A percentile compares a stretch with the other conserved stretches of the same genome.
Conservation (phyloP, 2,329 filamentous ascomycete genomes). For the Verticillium tricorpus region DNA sequence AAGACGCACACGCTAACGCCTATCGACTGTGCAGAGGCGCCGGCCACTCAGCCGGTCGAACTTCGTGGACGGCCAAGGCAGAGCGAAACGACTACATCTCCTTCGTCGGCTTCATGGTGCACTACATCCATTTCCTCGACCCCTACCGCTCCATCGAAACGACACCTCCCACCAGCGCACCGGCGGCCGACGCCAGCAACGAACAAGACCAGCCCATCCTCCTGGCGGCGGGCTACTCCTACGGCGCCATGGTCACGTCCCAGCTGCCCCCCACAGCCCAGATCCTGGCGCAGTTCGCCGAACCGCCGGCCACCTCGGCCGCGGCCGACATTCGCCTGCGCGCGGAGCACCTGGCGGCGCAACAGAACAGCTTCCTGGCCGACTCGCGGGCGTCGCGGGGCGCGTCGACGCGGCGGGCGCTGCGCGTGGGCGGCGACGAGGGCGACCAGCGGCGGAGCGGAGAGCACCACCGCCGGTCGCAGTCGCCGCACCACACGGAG, state of each 20-base stretch:
- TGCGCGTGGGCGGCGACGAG: slow-evolving; percentile 47
- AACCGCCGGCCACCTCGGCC: slow-evolving; percentile 48
- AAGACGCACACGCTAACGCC: not conserved
- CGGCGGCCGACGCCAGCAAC: not conserved
- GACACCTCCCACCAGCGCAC: not conserved
- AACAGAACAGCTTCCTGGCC: slow-evolving; percentile 48
- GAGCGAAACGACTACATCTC: slow-evolving; percentile 81
- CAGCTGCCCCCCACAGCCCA: slow-evolving; percentile 60
- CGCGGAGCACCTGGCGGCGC: slow-evolving; percentile 62
- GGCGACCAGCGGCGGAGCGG: slow-evolving; percentile 33
- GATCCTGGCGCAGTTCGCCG: slow-evolving; percentile 57
- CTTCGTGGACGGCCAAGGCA: slow-evolving; percentile 80
- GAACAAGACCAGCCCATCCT: slow-evolving; percentile 27
- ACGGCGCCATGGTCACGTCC: slow-evolving; percentile 77
- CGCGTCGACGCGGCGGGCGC: slow-evolving; percentile 21
- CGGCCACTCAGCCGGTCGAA: slow-evolving; percentile 66
- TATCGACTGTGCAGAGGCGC: slow-evolving; percentile 58
- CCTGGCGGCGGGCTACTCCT: slow-evolving; percentile 80
- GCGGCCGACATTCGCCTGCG: slow-evolving; percentile 66
- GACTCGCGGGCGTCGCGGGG: slow-evolving; percentile 27
- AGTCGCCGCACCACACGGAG: slow-evolving; percentile 42
- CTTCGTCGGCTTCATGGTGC: slow-evolving; percentile 72
- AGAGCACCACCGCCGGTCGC: slow-evolving; percentile 23
- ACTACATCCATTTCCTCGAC: slow-evolving; percentile 63
- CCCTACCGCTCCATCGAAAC: slow-evolving; percentile 21